Evolutionary conservation across 805 yeast genomes (phyloP).

Genomic region (Starmerella geochares): DNA sequence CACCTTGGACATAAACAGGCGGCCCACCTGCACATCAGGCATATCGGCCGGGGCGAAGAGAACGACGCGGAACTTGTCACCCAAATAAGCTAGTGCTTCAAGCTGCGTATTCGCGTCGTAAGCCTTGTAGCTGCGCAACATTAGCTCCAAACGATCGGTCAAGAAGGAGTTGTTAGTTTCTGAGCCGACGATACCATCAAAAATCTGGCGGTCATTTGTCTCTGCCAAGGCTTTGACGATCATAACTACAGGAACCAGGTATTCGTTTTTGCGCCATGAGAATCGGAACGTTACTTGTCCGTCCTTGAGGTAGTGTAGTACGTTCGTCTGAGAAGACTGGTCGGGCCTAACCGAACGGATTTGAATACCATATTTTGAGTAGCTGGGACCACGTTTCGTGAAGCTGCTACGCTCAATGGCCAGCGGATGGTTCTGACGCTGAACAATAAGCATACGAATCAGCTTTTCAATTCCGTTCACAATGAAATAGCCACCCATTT

Average conservation of each 20-base stretch:
- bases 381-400: slow-evolving; percentile 84
- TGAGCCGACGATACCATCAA: slow-evolving; percentile 89
- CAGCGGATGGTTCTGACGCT: slow-evolving; percentile 96
- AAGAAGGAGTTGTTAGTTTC: slow-evolving; percentile 81
- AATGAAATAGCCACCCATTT: slow-evolving; percentile 90
- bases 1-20: slow-evolving; percentile 67
- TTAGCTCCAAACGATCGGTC: slow-evolving; percentile 93
- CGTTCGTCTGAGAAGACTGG: slow-evolving; percentile 95
- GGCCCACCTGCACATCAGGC: slow-evolving; percentile 84
- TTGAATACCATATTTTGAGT: slow-evolving; percentile 85
- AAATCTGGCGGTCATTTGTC: slow-evolving; percentile 87
- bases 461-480: slow-evolving; percentile 95
- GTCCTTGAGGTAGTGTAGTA: slow-evolving; percentile 87
- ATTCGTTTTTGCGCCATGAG: slow-evolving; percentile 95
- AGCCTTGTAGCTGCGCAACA: slow-evolving; percentile 76
- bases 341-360: slow-evolving; percentile 91
- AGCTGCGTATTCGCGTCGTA: slow-evolving; percentile 68
- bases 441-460: slow-evolving; percentile 94
- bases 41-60: slow-evolving; percentile 81
- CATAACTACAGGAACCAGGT: slow-evolving; percentile 86
- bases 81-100: slow-evolving; percentile 87
- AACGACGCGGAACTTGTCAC: slow-evolving; percentile 91
- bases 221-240: slow-evolving; percentile 80
- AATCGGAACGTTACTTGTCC: slow-evolving; percentile 95
- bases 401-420: slow-evolving; percentile 93